phyloP scores from a whole-genome alignment of 345 rosid genomes.

The Angophora floribunda region DNA sequence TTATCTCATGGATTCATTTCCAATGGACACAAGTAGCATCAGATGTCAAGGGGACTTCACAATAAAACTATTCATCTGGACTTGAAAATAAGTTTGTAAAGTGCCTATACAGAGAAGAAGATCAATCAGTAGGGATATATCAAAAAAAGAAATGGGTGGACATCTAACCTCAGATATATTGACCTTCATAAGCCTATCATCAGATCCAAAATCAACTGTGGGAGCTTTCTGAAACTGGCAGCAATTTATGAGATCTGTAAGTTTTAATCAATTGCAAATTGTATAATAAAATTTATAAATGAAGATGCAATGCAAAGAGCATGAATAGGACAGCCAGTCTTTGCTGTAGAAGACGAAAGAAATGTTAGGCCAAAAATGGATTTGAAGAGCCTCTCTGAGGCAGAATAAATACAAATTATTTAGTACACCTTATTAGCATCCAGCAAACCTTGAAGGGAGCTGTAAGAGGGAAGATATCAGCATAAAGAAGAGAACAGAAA shows the following conservation, averaged over 20 bases:
- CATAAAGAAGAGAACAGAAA: neutral
- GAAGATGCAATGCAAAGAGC: neutral
- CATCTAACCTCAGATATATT: constrained; percentile 63
- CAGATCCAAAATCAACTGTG: constrained; percentile 70
- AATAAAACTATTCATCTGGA: neutral
- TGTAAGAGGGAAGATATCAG: neutral
- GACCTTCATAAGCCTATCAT: constrained; percentile 38
- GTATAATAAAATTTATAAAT: neutral
- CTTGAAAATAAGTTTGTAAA: neutral
- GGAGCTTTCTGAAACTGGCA: constrained; percentile 43
- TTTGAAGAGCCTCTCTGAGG: neutral
- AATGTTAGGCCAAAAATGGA: neutral
- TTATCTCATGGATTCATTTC: neutral
- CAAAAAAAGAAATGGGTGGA: neutral
- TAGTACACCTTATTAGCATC: neutral
- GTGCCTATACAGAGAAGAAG: neutral
- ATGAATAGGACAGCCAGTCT: neutral
- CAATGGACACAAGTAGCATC: neutral
- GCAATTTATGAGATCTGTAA: neutral
- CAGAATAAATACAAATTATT: neutral
- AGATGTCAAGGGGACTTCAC: neutral
- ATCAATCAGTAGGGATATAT: neutral
- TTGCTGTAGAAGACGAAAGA: neutral
- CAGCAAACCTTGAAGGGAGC: neutral
- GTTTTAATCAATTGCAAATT: neutral